These are phyloP conservation scores for Parastagonospora avenae DNA, from an alignment of 2,329 filamentous ascomycete species.

Conservation along the genomic window DNA sequence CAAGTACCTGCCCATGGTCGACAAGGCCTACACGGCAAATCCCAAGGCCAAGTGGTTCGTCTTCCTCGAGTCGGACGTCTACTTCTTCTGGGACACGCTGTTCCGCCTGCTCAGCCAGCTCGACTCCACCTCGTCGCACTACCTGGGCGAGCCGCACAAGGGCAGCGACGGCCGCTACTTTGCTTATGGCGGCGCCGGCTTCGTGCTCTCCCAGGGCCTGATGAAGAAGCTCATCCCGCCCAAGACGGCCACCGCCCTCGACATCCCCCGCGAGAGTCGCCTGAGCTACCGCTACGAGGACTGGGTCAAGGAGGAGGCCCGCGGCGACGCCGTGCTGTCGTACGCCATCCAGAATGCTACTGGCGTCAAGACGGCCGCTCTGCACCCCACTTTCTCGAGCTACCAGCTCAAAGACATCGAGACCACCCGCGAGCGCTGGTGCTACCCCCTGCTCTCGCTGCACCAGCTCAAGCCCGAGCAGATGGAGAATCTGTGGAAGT, in stretches of 20 bases:
- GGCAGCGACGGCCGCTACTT: constrained; percentile 43
- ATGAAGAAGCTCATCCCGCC: constrained; percentile 55
- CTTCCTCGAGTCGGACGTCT: constrained; percentile 47
- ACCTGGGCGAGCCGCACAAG: constrained; percentile 47
- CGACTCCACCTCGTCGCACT: constrained; percentile 44
- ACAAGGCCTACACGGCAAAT: constrained; percentile 53
- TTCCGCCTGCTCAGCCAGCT: constrained; percentile 50
- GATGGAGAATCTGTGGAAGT: constrained; percentile 58
- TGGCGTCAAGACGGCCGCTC: constrained; percentile 43
- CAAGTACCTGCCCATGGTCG: constrained; percentile 64
- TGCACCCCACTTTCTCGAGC: constrained; percentile 46
- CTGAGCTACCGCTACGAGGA: constrained; percentile 39
- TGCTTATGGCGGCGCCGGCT: constrained; percentile 53
- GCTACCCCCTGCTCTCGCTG: constrained; percentile 49
- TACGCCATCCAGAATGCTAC: constrained; percentile 46
- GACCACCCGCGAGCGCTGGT: constrained; percentile 50
- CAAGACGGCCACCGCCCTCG: constrained; percentile 26
- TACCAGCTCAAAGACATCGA: constrained; percentile 56
- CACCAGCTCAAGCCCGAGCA: constrained; percentile 51
- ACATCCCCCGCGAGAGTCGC: constrained; percentile 37
- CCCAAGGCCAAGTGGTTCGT: constrained; percentile 47
- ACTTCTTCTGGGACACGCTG: constrained; percentile 48
- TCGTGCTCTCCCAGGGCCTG: constrained; percentile 55
- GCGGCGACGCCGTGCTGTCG: constrained; percentile 47
- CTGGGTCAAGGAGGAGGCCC: constrained; percentile 52